Conservation (phyloP, 208 protist species). For the Leishmania guyanensis region DNA sequence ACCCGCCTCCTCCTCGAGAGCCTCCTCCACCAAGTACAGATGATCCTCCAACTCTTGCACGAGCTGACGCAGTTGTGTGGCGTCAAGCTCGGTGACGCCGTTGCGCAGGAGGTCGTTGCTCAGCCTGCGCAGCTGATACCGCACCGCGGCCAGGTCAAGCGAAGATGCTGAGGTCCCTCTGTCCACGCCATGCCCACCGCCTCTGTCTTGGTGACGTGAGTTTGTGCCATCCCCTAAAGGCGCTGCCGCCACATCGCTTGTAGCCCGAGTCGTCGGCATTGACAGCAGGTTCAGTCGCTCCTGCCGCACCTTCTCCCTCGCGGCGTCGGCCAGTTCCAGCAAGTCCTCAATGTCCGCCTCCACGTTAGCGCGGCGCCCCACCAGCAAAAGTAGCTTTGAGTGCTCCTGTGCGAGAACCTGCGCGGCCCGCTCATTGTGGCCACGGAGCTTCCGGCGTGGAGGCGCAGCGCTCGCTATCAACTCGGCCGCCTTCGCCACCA, state of each 20-base stretch:
- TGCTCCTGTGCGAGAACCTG: constrained; percentile 67
- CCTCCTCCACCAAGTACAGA: constrained; percentile 20
- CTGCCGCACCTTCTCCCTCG: constrained; percentile 2
- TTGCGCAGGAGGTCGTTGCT: constrained; percentile 20
- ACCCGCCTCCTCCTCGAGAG: constrained; percentile 12
- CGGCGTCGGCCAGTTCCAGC: constrained; percentile 24
- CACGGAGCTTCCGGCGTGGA: constrained; percentile 27
- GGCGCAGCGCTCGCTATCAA: constrained; percentile 13
- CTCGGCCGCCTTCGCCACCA: constrained; percentile 15
- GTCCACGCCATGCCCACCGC: neutral
- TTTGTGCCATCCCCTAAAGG: neutral
- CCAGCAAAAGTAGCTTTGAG: constrained; percentile 71
- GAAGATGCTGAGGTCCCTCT: constrained; percentile 2
- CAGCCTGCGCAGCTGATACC: constrained; percentile 20
- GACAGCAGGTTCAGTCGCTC: neutral
- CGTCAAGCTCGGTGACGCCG: constrained; percentile 16
- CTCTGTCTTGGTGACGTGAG: neutral
- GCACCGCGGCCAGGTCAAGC: constrained; percentile 14
- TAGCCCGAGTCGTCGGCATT: neutral
- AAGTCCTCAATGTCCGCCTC: constrained; percentile 51
- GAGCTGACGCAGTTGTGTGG: constrained; percentile 7
- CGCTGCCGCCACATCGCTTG: neutral
- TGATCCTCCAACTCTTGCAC: constrained; percentile 28
- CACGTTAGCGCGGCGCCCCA: constrained; percentile 76
- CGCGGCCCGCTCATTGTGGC: constrained; percentile 39